Base-by-base conservation (phyloP, 228 moss, liverwort and hornwort species). In the Sphagnum magellanicum region DNA sequence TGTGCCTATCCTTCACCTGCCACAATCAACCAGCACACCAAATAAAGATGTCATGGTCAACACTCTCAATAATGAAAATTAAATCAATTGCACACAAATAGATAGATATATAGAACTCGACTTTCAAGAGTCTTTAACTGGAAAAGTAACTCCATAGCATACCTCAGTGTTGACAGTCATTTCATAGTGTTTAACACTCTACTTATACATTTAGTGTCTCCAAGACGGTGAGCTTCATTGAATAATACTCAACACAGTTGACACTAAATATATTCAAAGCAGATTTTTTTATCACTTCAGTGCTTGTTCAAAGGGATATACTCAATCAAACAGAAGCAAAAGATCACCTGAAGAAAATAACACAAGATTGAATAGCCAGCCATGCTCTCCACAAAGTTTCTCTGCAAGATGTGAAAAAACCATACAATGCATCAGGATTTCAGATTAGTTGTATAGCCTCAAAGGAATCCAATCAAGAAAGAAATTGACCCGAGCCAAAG, bases 331-430 rank as follows among this genome's bases (percentile, higher is more conserved):
- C 49, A 11, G 16, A 9, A 51, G 13, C 50, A 50, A 10, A 63
- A 66, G 63, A 67, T 66, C 80, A 98, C 98, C 90, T 98, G 98
- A 75, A 98, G 98, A 67, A 93, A 84, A 63, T 98, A 98, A 75
- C 93, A 93, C 60, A 98, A 79, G 74, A 98, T 91, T 59, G 93
- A 98, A 88, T 98, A 98, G 12, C 98, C 98, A 72, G 98, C 98
- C 93, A 98, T 98, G 77, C 98, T 98, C 77, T 98, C 98, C 78
- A 98, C 94, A 79, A 98, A 98, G 75, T 93, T 93, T 78, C 91
- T 98, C 98, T 98, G 98, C 71, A 72, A 67, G 70, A 68, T 46
- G 16, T 62, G 32, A 32, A 32, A 32, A 32, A 32, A 32, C 32
- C 32, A 3, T 32, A 32, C 32, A 32, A 32, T 32, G 32, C 32